These are phyloP conservation scores for Rhizoclosmatium globosum DNA, from an alignment of 192 early-diverging fungal species.

Conservation along the genomic window DNA sequence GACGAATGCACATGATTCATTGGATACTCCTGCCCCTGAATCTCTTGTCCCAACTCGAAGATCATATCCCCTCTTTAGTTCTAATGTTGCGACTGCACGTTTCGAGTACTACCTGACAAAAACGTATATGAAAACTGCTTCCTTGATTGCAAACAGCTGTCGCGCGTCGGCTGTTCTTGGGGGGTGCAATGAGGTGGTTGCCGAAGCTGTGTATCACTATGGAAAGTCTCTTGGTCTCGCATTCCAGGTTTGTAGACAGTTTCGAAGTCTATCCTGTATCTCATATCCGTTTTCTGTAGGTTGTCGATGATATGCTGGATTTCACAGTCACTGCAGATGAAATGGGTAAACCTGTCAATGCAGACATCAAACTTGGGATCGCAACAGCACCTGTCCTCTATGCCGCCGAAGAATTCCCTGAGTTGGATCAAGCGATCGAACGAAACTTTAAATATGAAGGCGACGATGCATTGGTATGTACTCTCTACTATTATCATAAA, in stretches of 20 bases:
- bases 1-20: not conserved
- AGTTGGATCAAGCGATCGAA: conserved; percentile 83
- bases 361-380: conserved; percentile 87
- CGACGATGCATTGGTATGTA: conserved; percentile 76
- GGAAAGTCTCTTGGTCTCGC: conserved; percentile 92
- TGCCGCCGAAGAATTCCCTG: conserved; percentile 88
- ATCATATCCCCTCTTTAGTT: not conserved
- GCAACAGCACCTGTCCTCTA: conserved; percentile 95
- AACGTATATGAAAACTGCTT: conserved; percentile 95
- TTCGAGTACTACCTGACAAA: conserved; percentile 96
- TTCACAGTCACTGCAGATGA: conserved; percentile 79
- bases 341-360: conserved; percentile 91
- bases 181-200: conserved; percentile 73
- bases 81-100: conserved; percentile 44
- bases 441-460: conserved; percentile 82
- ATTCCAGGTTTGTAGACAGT: conserved; percentile 83
- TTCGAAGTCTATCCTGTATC: conserved; percentile 27
- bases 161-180: conserved; percentile 86
- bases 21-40: not conserved
- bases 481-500: too few species aligned
- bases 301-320: conserved; percentile 92
- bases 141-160: conserved; percentile 93
- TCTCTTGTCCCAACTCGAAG: conserved; percentile 5
- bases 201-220: conserved; percentile 85
- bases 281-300: conserved; percentile 29